A percentile compares a stretch with the other conserved stretches of the same genome.
Conservation (phyloP, 2,329 filamentous ascomycete species). For the Sporothrix brasiliensis region DNA sequence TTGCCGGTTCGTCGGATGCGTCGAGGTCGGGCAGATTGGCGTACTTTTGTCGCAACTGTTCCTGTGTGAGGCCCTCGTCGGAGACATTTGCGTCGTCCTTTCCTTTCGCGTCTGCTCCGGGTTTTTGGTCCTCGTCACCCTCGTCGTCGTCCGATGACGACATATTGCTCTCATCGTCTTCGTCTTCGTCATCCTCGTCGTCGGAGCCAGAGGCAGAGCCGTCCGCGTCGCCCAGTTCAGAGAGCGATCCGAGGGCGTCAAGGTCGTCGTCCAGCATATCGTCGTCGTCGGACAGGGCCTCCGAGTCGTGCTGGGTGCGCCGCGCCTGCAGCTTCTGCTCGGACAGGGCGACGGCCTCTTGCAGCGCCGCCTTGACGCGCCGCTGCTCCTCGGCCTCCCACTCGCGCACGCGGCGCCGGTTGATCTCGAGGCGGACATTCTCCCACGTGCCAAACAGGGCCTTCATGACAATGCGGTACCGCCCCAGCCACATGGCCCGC, state of each 20-base stretch:
- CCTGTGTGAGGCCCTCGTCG: conserved; percentile 68
- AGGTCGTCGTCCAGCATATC: conserved; percentile 44
- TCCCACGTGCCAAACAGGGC: conserved; percentile 63
- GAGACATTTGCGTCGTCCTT: conserved; percentile 49
- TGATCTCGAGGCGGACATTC: conserved; percentile 64
- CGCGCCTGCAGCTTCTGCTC: conserved; percentile 69
- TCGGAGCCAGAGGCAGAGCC: conserved; percentile 58
- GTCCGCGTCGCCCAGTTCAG: conserved; percentile 60
- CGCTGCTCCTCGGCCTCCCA: conserved; percentile 68
- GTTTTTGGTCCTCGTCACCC: conserved; percentile 57
- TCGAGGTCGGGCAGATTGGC: conserved; percentile 61
- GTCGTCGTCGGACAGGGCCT: conserved; percentile 50
- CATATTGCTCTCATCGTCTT: conserved; percentile 54
- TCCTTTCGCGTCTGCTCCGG: conserved; percentile 56
- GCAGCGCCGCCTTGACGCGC: conserved; percentile 68
- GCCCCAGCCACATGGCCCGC: conserved; percentile 64
- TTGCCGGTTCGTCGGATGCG: conserved; percentile 37
- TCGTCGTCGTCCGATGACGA: conserved; percentile 60
- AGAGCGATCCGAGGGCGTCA: conserved; percentile 50
- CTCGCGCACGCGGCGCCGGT: conserved; percentile 60
- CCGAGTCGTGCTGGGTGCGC: conserved; percentile 58
- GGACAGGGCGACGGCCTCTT: conserved; percentile 72
- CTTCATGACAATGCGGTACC: conserved; percentile 72
- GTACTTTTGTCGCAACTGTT: conserved; percentile 70
- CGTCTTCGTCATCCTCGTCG: conserved; percentile 49